Conservation (phyloP, 164 flowering plant species). For the Aristolochia contorta region DNA sequence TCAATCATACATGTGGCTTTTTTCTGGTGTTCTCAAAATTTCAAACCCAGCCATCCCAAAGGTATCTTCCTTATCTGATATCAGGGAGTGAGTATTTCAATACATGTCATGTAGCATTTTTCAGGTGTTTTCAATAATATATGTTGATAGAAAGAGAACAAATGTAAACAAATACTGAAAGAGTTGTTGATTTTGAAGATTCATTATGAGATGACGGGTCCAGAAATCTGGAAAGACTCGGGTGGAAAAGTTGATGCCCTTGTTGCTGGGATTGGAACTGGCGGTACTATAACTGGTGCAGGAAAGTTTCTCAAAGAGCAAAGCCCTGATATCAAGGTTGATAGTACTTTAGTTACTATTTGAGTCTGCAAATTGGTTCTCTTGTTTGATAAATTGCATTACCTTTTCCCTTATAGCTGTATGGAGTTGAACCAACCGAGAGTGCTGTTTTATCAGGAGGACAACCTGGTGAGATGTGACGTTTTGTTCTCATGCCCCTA, state of each 20-base stretch:
- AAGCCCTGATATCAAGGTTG: conserved; percentile 57
- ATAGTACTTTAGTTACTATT: background rate
- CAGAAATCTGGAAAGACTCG: conserved; percentile 88
- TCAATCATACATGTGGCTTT: too few species aligned
- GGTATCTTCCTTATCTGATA: conserved; percentile 14
- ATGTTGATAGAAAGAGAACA: too few species aligned
- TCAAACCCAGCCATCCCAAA: conserved; percentile 52
- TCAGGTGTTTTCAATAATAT: background rate
- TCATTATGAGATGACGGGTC: conserved; percentile 78
- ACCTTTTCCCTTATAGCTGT: background rate
- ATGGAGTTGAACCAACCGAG: background rate
- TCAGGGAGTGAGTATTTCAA: conserved; percentile 50
- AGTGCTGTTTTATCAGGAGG: background rate
- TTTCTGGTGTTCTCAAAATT: conserved; percentile 16
- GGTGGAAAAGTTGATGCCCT: conserved; percentile 59
- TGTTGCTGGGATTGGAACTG: conserved; percentile 77
- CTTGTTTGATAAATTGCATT: background rate
- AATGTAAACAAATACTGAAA: too few species aligned
- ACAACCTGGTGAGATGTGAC: background rate
- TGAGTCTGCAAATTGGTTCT: too few species aligned
- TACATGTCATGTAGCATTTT: background rate
- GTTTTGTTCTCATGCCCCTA: background rate
- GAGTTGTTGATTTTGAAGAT: conserved; percentile 31
- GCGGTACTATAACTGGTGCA: conserved; percentile 70
- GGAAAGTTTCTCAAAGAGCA: conserved; percentile 64